Conservation (phyloP, 2,329 filamentous ascomycete genomes). For the Diaporthe amygdali region DNA sequence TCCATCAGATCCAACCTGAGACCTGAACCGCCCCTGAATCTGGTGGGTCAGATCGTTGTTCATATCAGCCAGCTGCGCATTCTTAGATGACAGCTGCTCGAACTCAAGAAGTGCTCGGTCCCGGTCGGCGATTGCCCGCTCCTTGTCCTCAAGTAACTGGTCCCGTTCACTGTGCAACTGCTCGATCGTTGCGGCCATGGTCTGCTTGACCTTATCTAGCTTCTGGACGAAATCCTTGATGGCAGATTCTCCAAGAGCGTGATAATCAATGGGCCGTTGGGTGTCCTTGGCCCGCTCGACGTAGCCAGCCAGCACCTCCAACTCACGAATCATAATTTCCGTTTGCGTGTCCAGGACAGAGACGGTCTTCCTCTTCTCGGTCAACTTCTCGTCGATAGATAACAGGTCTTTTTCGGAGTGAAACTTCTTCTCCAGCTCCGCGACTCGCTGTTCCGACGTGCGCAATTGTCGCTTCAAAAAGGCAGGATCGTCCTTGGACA, state of each 20-base stretch:
- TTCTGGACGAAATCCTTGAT: conserved; percentile 90
- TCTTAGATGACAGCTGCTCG: conserved; percentile 92
- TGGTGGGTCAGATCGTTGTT: conserved; percentile 95
- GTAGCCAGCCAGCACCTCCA: conserved; percentile 88
- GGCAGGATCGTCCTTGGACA: conserved; percentile 67
- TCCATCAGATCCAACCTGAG: conserved; percentile 62
- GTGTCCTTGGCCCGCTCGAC: conserved; percentile 85
- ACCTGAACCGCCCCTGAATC: conserved; percentile 92
- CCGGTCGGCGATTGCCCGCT: conserved; percentile 80
- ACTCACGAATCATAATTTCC: conserved; percentile 91
- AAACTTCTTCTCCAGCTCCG: conserved; percentile 85
- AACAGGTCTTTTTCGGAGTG: conserved; percentile 68
- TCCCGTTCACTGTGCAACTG: conserved; percentile 74
- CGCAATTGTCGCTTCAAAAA: conserved; percentile 77
- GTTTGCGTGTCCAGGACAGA: conserved; percentile 92
- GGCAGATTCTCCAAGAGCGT: conserved; percentile 84
- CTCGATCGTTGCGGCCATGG: conserved; percentile 63
- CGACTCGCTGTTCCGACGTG: conserved; percentile 81
- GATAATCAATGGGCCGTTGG: conserved; percentile 79
- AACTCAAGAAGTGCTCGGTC: conserved; percentile 95
- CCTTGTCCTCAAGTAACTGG: conserved; percentile 83
- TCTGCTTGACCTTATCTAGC: conserved; percentile 65
- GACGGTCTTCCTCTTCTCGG: conserved; percentile 95
- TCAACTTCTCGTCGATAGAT: conserved; percentile 83
- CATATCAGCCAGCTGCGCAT: conserved; percentile 90